Evolutionary conservation across 768 basidiomycete species (phyloP).

Genomic region (Boletus rufocinnamomeus): DNA sequence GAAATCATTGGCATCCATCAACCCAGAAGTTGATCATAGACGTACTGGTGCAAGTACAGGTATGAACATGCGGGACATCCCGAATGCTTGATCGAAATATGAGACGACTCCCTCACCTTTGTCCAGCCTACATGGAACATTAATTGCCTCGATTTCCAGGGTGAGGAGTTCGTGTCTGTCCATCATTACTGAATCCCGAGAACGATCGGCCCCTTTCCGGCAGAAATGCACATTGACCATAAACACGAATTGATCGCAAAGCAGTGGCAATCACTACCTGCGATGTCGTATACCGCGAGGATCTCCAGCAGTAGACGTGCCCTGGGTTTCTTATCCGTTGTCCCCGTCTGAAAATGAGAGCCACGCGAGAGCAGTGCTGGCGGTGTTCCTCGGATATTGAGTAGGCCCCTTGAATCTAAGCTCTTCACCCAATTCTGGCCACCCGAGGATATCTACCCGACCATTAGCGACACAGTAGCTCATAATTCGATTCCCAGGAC

Average conservation of each 20-base stretch:
- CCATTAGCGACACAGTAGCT: conserved; percentile 14
- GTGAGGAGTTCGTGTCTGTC: conserved; percentile 31
- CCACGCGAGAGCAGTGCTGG: conserved; percentile 38
- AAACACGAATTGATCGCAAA: conserved; percentile 11
- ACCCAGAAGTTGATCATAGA: conserved; percentile 3
- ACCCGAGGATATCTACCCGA: conserved; percentile 44
- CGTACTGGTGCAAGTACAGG: conserved; percentile 33
- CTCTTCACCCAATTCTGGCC: conserved; percentile 41
- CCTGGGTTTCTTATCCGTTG: conserved; percentile 34
- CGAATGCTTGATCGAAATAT: conserved; percentile 48
- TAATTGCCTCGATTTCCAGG: conserved; percentile 19
- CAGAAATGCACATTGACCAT: conserved; percentile 35
- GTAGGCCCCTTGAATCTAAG: conserved; percentile 39
- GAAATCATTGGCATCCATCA: conserved; percentile 2
- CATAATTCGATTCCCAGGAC: conserved; percentile 19
- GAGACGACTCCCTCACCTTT: conserved; percentile 36
- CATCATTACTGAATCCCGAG: conserved; percentile 42
- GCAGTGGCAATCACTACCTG: conserved; percentile 31
- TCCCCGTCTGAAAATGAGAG: conserved; percentile 26
- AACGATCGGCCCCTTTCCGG: conserved; percentile 38
- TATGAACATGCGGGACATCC: conserved; percentile 36
- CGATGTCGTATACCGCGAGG: conserved; percentile 44
- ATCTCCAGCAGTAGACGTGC: conserved; percentile 44
- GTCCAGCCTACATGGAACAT: conserved; percentile 29
- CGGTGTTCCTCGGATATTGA: conserved; percentile 46